Evolutionary conservation across 1,284 basidiomycete genomes (phyloP), one percentile per base, ranked within the genome.

Genomic region (Phellopilus nigrolimitatus): DNA sequence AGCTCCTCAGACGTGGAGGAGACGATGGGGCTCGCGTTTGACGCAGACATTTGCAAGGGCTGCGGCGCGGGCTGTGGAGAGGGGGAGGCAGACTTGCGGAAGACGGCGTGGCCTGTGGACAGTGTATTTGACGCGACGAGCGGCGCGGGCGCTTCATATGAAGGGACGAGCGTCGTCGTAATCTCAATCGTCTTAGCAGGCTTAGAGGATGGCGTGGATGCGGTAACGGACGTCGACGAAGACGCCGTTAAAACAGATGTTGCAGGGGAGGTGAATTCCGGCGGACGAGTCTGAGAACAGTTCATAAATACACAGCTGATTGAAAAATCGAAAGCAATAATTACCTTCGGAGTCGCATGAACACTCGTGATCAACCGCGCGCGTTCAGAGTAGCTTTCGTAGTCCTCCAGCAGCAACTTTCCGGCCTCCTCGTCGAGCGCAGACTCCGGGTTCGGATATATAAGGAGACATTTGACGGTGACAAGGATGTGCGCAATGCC

Each of bases 371-470:
- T 89, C 34, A 93, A 72, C 63, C 76, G 80, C 13, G 90, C 90
- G 40, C 89, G 79, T 49, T 82, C 79, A 66, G 82, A 91, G 62
- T 93, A 95, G 60, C 80, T 87, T 38, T 86, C 80, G 66, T 94
- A 94, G 61, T 93, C 84, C 65, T 95, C 94, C 44, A 95, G 73
- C 43, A 97, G 69, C 51, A 95, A 75, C 66, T 93, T 94, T 13
- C 92, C 92, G 0, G 94, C 92, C 67, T 95, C 92, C 64, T 97
- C 93, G 66, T 97, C 91, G 49, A 98, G 73, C 0, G 95, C 94
- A 12, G 90, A 93, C 66, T 97, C 95, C 15, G 95, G 91, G 65
- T 97, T 97, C 10, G 95, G 95, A 62, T 92, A 92, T 60, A 98
- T 97, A 56, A 98, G 78, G 28, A 98, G 80, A 64, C 95, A 97